Evolutionary conservation across 1,284 basidiomycete species (phyloP).

Genomic region (Trichosporon faecale): DNA sequence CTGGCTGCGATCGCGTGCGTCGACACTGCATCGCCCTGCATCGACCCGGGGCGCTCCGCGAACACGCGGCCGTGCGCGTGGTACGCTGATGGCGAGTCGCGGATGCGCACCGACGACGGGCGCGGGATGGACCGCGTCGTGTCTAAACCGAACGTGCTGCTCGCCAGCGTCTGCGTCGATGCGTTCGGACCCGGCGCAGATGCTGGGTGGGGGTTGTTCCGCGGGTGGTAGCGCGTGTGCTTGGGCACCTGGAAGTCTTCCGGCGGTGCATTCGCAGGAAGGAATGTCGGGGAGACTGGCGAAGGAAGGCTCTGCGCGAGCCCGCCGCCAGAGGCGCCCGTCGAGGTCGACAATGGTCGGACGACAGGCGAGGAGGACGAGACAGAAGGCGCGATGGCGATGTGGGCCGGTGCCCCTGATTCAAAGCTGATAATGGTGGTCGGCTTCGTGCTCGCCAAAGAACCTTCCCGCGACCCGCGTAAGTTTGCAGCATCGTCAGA

Average conservation of each 20-base stretch:
- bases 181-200: constrained; percentile 88
- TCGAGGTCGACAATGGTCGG: constrained; percentile 16
- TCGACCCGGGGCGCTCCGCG: constrained; percentile 14
- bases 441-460: constrained; percentile 76
- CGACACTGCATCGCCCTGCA: constrained; percentile 20
- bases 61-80: constrained; percentile 20
- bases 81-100: constrained; percentile 20
- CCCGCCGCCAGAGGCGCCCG: constrained; percentile 9
- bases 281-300: constrained; percentile 21
- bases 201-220: constrained; percentile 88
- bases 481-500: constrained; percentile 22
- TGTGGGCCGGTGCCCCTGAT: constrained; percentile 70
- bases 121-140: constrained; percentile 37
- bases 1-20: constrained; percentile 21
- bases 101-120: constrained; percentile 20
- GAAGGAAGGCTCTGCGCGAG: constrained; percentile 10
- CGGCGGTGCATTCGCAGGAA: background rate
- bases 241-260: constrained; percentile 61
- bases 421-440: constrained; percentile 89
- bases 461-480: constrained; percentile 42
- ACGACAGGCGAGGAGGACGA: constrained; percentile 12
- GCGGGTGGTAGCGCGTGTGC: constrained; percentile 84
- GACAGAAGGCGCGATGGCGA: constrained; percentile 56
- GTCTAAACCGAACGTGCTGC: constrained; percentile 77
- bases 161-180: constrained; percentile 84